A percentile compares a stretch with the other conserved stretches of the same genome.
These are phyloP conservation scores for Irpex sp. DNA, from an alignment of 1,284 basidiomycete genomes.

Conservation along the genomic window DNA sequence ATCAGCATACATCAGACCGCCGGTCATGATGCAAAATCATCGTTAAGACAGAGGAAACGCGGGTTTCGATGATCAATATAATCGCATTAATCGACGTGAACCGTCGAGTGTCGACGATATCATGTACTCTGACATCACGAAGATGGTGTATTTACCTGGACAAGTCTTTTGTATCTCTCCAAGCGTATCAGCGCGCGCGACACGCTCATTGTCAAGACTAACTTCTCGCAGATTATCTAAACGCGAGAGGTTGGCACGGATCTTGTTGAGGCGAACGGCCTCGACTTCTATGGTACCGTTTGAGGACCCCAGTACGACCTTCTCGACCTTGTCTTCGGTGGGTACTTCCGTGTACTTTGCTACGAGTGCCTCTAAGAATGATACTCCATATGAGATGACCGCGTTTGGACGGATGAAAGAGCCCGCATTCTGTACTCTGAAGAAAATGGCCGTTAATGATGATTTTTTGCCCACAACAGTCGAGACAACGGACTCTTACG, in stretches of 20 bases:
- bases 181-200: conserved; percentile 52
- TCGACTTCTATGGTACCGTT: conserved; percentile 82
- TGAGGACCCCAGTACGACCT: conserved; percentile 76
- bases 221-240: conserved; percentile 71
- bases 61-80: neutral
- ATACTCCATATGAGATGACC: conserved; percentile 56
- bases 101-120: neutral
- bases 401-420: conserved; percentile 73
- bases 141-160: conserved; percentile 50
- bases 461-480: conserved; percentile 3
- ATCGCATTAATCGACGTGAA: neutral
- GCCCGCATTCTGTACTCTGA: conserved; percentile 53
- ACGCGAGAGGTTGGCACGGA: conserved; percentile 66
- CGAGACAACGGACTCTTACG: conserved; percentile 42
- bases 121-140: neutral
- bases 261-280: conserved; percentile 78
- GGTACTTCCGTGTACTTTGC: conserved; percentile 71
- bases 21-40: neutral
- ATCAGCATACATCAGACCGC: neutral
- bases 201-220: conserved; percentile 69
- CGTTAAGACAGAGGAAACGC: neutral
- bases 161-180: conserved; percentile 59
- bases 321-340: conserved; percentile 53
- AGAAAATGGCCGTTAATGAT: conserved; percentile 7
- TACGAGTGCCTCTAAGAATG: conserved; percentile 74